phyloP scores from a whole-genome alignment of 768 basidiomycete genomes.

The Russula earlei region DNA sequence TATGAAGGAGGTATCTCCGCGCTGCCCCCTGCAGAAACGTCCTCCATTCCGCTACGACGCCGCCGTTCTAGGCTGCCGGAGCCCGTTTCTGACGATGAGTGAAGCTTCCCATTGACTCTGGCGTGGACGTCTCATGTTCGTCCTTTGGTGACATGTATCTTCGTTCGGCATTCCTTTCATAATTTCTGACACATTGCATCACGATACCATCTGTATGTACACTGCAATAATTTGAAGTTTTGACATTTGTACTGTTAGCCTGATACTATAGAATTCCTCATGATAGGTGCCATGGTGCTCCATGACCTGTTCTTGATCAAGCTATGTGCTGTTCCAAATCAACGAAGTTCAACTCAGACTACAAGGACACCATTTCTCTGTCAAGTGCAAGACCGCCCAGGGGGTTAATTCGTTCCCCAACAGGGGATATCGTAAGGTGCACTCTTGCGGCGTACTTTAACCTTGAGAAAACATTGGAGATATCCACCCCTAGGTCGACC shows the following conservation, averaged over 20 bases:
- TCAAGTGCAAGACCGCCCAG: not conserved
- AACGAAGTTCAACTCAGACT: no score
- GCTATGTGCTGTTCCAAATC: not conserved
- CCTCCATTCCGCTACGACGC: conserved; percentile 8
- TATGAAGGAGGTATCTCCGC: not conserved
- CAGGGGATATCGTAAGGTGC: no score
- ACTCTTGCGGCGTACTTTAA: not conserved
- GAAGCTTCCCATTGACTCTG: not conserved
- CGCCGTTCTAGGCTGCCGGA: conserved; percentile 14
- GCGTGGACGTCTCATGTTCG: not conserved
- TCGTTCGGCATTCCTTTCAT: not conserved
- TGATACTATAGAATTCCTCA: not conserved
- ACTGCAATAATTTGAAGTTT: not conserved
- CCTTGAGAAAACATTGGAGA: no score
- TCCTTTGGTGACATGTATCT: not conserved
- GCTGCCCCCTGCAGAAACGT: conserved; percentile 5
- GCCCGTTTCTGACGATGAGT: conserved; percentile 10
- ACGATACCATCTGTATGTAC: not conserved
- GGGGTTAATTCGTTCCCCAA: not conserved
- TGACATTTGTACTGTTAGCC: not conserved
- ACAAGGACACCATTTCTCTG: no score
- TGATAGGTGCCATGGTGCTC: not conserved
- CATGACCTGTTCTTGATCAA: not conserved
- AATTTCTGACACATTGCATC: conserved; percentile 34
- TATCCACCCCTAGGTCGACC: no score